Evolutionary conservation across 2,329 filamentous ascomycete species (phyloP).

Genomic region (Calonectria henricotiae): DNA sequence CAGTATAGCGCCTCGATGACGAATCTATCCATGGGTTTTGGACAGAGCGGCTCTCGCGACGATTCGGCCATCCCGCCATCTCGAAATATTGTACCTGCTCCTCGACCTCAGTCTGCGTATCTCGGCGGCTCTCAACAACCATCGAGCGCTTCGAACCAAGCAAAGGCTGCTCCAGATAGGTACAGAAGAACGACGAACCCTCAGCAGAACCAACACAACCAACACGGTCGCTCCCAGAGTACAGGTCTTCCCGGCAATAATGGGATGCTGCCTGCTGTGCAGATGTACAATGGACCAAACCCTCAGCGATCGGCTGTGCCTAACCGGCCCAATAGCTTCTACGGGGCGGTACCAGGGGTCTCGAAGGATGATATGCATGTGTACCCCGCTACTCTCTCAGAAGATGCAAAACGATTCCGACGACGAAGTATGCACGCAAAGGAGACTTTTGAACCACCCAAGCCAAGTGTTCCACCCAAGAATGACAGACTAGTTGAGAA

Average conservation of each 20-base stretch:
- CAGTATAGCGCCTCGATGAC: slow-evolving; percentile 61
- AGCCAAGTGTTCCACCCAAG: slow-evolving; percentile 46
- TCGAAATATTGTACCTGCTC: slow-evolving; percentile 60
- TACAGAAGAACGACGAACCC: slow-evolving; percentile 76
- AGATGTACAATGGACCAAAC: slow-evolving; percentile 54
- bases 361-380: slow-evolving; percentile 81
- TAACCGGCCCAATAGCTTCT: slow-evolving; percentile 69
- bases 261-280: slow-evolving; percentile 51
- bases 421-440: slow-evolving; percentile 86
- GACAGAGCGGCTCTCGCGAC: slow-evolving; percentile 66
- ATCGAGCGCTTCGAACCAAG: slow-evolving; percentile 61
- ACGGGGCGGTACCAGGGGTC: slow-evolving; percentile 65
- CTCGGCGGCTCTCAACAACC: slow-evolving; percentile 64
- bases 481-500: slow-evolving; percentile 55
- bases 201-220: slow-evolving; percentile 50
- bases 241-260: slow-evolving; percentile 53
- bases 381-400: slow-evolving; percentile 70
- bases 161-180: slow-evolving; percentile 78
- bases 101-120: slow-evolving; percentile 64
- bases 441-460: slow-evolving; percentile 56
- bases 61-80: slow-evolving; percentile 66
- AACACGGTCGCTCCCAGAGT: slow-evolving; percentile 60
- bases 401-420: slow-evolving; percentile 83
- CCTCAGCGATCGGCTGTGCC: slow-evolving; percentile 57
- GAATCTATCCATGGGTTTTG: slow-evolving; percentile 59